These are phyloP conservation scores for Fusarium buxicola DNA, from an alignment of 2,329 filamentous ascomycete species.

Conservation along the genomic window DNA sequence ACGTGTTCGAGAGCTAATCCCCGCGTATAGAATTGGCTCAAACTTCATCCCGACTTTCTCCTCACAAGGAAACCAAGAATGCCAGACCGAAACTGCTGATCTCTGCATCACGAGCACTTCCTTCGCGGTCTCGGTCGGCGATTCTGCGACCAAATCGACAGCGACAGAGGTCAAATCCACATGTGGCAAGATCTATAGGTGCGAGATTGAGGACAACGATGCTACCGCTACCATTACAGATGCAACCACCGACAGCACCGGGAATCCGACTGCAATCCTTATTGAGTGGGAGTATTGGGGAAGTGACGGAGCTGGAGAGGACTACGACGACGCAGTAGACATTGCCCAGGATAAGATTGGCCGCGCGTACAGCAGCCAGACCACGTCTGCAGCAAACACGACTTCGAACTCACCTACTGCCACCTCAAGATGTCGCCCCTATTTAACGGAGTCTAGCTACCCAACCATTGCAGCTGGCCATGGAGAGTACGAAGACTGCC, in stretches of 20 bases:
- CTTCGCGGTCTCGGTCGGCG: constrained; percentile 3
- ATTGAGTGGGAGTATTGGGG: too few relatives aligned
- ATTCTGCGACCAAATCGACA: not conserved
- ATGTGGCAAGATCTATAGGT: constrained; percentile 12
- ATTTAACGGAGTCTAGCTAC: too few relatives aligned
- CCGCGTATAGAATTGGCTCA: not conserved
- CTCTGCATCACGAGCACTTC: not conserved
- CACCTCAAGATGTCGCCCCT: too few relatives aligned
- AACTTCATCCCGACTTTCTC: not conserved
- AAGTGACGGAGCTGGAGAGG: too few relatives aligned
- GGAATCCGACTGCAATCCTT: too few relatives aligned
- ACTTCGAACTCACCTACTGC: too few relatives aligned
- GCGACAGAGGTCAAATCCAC: not conserved
- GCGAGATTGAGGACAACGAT: not conserved
- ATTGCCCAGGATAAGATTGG: too few relatives aligned
- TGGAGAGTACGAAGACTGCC: too few relatives aligned
- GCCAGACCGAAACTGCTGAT: not conserved
- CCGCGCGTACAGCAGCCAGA: too few relatives aligned
- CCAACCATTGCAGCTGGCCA: too few relatives aligned
- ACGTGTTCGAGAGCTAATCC: not conserved
- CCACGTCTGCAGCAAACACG: too few relatives aligned
- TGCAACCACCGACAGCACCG: constrained; percentile 3
- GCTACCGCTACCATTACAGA: not conserved
- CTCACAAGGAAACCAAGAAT: not conserved
- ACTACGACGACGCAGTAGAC: too few relatives aligned